Evolutionary conservation across 2,329 filamentous ascomycete species (phyloP).

Genomic region (Rugonectria rugulosa): DNA sequence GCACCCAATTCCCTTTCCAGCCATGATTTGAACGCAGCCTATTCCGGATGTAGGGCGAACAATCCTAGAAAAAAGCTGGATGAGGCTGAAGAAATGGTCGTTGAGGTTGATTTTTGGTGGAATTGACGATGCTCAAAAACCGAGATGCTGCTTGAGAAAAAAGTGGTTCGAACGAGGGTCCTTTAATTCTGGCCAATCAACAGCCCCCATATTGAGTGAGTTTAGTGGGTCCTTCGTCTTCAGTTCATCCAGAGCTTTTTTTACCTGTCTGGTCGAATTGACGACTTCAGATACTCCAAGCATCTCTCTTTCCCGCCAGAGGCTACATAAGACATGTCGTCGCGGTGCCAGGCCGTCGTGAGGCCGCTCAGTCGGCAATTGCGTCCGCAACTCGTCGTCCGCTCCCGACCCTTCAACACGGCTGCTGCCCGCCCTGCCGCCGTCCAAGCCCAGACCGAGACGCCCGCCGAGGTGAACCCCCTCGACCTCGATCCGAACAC

Average conservation of each 20-base stretch:
- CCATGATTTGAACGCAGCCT: slow-evolving; percentile 43
- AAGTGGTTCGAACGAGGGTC: slow-evolving; percentile 39
- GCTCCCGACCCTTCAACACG: slow-evolving; percentile 47
- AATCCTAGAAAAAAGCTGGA: neutral
- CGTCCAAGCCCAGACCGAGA: slow-evolving; percentile 26
- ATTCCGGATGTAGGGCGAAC: neutral
- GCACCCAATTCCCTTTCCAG: slow-evolving; percentile 57
- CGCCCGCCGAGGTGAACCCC: slow-evolving; percentile 39
- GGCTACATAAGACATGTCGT: slow-evolving; percentile 58
- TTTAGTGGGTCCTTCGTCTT: slow-evolving; percentile 38
- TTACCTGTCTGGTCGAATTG: slow-evolving; percentile 17
- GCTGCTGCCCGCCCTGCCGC: slow-evolving; percentile 43
- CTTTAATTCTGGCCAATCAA: slow-evolving; percentile 35
- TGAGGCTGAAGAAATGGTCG: neutral
- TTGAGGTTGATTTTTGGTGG: slow-evolving; percentile 8
- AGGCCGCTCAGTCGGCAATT: slow-evolving; percentile 65
- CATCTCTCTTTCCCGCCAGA: slow-evolving; percentile 22
- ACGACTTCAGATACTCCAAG: slow-evolving; percentile 1
- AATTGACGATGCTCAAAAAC: slow-evolving; percentile 35
- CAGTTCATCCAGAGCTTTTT: slow-evolving; percentile 41
- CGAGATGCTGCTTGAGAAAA: slow-evolving; percentile 28
- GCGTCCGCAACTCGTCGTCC: slow-evolving; percentile 49
- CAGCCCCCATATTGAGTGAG: slow-evolving; percentile 22
- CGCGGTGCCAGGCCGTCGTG: slow-evolving; percentile 65
- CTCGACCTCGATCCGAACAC: slow-evolving; percentile 70